Conservation (phyloP, 768 basidiomycete species). For the Suillus subaureus region DNA sequence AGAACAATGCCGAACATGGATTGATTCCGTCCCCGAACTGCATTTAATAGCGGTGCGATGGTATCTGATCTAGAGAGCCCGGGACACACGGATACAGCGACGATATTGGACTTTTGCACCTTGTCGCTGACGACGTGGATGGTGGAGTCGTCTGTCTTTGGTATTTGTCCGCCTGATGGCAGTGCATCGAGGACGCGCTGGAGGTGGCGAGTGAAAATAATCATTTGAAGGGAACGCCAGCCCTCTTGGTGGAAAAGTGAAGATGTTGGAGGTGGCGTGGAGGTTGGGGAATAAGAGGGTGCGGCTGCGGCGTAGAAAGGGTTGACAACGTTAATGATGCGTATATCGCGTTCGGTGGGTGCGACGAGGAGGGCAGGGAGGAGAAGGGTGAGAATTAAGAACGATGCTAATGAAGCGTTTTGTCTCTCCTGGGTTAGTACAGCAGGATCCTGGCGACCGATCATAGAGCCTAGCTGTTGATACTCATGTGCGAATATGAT, state of each 20-base stretch:
- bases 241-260: slow-evolving; percentile 59
- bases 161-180: slow-evolving; percentile 58
- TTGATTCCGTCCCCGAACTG: slow-evolving; percentile 29
- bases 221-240: slow-evolving; percentile 59
- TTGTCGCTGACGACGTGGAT: slow-evolving; percentile 43
- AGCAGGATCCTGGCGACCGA: slow-evolving; percentile 31
- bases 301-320: slow-evolving; percentile 88
- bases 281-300: slow-evolving; percentile 39
- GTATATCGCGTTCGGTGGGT: slow-evolving; percentile 86
- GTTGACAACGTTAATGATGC: slow-evolving; percentile 85
- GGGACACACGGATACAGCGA: slow-evolving; percentile 72
- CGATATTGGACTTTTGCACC: slow-evolving; percentile 70
- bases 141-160: slow-evolving; percentile 36
- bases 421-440: slow-evolving; percentile 45
- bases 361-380: slow-evolving; percentile 81
- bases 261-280: slow-evolving; percentile 27
- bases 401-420: slow-evolving; percentile 63
- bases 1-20: slow-evolving; percentile 49
- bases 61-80: slow-evolving; percentile 77
- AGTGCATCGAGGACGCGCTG: slow-evolving; percentile 85
- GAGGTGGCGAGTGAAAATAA: slow-evolving; percentile 73
- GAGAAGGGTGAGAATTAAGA: slow-evolving; percentile 76
- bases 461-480: slow-evolving; percentile 55
- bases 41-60: slow-evolving; percentile 46
- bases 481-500: slow-evolving; percentile 82